A percentile compares a stretch with the other conserved stretches of the same genome.
Conservation (phyloP, 108 stramenopile species). For the Nitzschia sp. region DNA sequence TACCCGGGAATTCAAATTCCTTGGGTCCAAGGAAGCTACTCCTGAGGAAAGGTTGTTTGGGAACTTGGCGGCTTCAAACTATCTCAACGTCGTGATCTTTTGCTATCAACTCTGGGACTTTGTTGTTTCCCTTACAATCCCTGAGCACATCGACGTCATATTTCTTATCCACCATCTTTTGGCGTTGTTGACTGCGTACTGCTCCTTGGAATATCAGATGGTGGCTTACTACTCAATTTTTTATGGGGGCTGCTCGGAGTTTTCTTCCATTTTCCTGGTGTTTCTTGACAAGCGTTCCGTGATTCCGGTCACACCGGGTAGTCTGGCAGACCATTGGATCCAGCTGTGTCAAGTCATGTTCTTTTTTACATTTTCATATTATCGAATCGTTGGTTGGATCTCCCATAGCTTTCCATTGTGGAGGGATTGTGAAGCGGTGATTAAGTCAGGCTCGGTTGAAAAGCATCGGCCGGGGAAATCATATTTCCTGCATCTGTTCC, state of each 20-base stretch:
- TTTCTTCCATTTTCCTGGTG: slow-evolving; percentile 53
- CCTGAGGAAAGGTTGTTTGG: slow-evolving; percentile 42
- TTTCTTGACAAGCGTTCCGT: slow-evolving; percentile 47
- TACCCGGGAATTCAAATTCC: neutral
- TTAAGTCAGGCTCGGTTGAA: slow-evolving; percentile 17
- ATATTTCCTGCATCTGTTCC: slow-evolving; percentile 25
- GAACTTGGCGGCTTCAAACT: slow-evolving; percentile 20
- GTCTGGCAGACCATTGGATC: slow-evolving; percentile 7
- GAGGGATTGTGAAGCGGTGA: slow-evolving; percentile 30
- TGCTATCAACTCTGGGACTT: slow-evolving; percentile 63
- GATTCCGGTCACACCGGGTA: slow-evolving; percentile 23
- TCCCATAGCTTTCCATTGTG: slow-evolving; percentile 21
- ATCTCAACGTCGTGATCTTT: slow-evolving; percentile 25
- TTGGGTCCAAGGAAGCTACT: neutral
- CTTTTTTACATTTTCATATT: slow-evolving; percentile 26
- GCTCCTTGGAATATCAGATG: slow-evolving; percentile 48
- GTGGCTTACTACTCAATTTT: slow-evolving; percentile 45
- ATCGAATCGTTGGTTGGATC: slow-evolving; percentile 39
- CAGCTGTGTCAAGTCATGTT: slow-evolving; percentile 27
- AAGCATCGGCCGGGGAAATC: slow-evolving; percentile 30
- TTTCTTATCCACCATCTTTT: slow-evolving; percentile 56
- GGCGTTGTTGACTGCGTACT: slow-evolving; percentile 38
- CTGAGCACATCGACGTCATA: slow-evolving; percentile 36
- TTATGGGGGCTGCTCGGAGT: slow-evolving; percentile 56
- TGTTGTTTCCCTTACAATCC: slow-evolving; percentile 43